Conservation (phyloP, 352 stramenopile genomes). For the Globisporangium nunn region DNA sequence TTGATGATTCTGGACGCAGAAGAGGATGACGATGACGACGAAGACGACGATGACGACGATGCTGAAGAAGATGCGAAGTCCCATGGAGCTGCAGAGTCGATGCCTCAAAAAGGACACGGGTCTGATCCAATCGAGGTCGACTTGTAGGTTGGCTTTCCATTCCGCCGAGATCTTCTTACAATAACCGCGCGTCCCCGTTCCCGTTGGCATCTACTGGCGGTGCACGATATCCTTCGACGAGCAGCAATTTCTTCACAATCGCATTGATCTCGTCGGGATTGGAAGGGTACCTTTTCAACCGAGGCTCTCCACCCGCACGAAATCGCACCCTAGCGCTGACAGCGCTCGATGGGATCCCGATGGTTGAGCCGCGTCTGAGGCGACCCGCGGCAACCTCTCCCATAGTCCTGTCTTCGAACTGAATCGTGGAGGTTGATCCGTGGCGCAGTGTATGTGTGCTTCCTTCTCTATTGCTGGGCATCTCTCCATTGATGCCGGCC, state of each 20-base stretch:
- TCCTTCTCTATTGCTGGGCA: background rate
- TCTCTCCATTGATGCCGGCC: background rate
- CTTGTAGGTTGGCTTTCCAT: conserved; percentile 4
- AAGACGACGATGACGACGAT: conserved; percentile 6
- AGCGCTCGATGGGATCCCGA: conserved; percentile 5
- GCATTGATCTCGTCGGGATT: conserved; percentile 31
- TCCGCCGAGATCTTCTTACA: background rate
- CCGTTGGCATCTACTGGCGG: conserved; percentile 4
- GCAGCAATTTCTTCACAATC: conserved; percentile 46
- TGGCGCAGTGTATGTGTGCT: background rate
- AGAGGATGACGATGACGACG: conserved; percentile 36
- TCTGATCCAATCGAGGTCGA: conserved; percentile 26
- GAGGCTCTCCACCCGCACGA: background rate
- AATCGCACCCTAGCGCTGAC: background rate
- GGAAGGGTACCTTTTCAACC: conserved; percentile 23
- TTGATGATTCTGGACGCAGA: conserved; percentile 57
- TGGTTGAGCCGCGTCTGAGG: conserved; percentile 6
- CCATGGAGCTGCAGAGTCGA: background rate
- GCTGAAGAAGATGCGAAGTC: conserved; percentile 1
- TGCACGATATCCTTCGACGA: conserved; percentile 40
- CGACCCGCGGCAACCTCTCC: background rate
- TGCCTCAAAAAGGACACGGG: conserved; percentile 3
- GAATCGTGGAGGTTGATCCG: background rate
- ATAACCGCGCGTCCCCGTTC: background rate
- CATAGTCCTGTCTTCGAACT: background rate